Evolutionary conservation across 2,329 filamentous ascomycete species (phyloP), one percentile per base, ranked within the genome.

Genomic region (Penicillium sp.): DNA sequence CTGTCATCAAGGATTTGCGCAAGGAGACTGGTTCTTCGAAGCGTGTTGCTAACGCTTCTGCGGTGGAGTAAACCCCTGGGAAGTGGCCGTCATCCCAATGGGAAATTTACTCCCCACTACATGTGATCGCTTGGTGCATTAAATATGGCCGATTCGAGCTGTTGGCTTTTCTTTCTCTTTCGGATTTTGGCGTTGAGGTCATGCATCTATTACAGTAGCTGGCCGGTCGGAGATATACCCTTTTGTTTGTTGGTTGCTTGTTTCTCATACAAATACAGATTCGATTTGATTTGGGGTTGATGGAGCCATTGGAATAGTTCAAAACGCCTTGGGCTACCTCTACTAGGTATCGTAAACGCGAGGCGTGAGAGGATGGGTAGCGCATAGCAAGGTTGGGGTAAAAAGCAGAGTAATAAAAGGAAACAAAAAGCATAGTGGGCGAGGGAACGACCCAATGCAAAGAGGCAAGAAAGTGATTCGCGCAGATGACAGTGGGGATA

Each of bases 1-100:
- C 71, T 47, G 76, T 78, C 23, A 78, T 79, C 47, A 75, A 76
- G 56, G 75, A 79, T 58, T 57, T 79, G 34, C 67, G 76, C 43
- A 75, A 71, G 55, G 76, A 77, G 50, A 65, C 69, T 32, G 63
- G 63, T 30, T 59, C 67, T 45, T 57, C 63, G 11, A 66, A 68
- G 47, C 66, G 64, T 19, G 61, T 62, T n/a, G 52, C 48, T 6
- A 61, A 62, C 46, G 61, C 64, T 47, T 57, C 60, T 39, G 39
- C 41, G 11, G 47, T 65, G 45, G 43, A 50, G 30, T 60, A 65
- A 41, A 64, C 11, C 11, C 5, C 16, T 27, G 4, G 30, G 35
- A 4, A 23, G 35, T 38, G 14, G 5, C 16, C 10, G 8, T 27
- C 6, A 10, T 3, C 27, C 29, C 29, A 10, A 13, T 13, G 10